Evolutionary conservation across 176 grass and related monocot species (phyloP).

Genomic region (Eleusine coracana): DNA sequence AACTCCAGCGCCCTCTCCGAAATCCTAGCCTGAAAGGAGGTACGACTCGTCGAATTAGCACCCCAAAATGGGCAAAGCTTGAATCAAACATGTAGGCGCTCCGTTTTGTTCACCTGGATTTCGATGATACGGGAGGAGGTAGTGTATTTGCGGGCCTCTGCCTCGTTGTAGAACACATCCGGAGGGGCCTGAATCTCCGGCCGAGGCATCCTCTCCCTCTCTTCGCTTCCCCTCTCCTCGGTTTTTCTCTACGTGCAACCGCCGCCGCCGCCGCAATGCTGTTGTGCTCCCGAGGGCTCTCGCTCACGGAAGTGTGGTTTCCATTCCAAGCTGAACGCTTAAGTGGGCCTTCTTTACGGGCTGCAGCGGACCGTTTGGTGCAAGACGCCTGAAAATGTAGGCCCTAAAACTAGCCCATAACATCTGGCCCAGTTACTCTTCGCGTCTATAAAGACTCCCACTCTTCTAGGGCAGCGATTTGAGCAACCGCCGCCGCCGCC

Average conservation of each 20-base stretch:
- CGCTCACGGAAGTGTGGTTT: not conserved
- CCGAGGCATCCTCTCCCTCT: slow-evolving; percentile 56
- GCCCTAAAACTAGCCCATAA: not conserved
- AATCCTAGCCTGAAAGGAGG: slow-evolving; percentile 65
- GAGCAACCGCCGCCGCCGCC: not conserved
- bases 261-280: slow-evolving; percentile 43
- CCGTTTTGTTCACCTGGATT: slow-evolving; percentile 61
- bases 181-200: slow-evolving; percentile 94
- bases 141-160: slow-evolving; percentile 95
- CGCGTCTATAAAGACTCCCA: slow-evolving; percentile 16
- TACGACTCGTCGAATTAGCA: not conserved
- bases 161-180: slow-evolving; percentile 94
- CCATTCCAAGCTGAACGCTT: not conserved
- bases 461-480: not conserved
- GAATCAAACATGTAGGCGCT: not conserved
- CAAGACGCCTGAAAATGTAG: not conserved
- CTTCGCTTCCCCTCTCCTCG: not conserved
- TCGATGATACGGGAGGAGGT: slow-evolving; percentile 98
- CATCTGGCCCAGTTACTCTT: not conserved
- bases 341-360: not conserved
- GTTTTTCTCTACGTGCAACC: not conserved
- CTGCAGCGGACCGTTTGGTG: not conserved
- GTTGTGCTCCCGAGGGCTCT: not conserved
- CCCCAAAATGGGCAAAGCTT: not conserved
- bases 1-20: slow-evolving; percentile 93